Evolutionary conservation across 768 basidiomycete genomes (phyloP).

Genomic region (Saitozyma sp.): DNA sequence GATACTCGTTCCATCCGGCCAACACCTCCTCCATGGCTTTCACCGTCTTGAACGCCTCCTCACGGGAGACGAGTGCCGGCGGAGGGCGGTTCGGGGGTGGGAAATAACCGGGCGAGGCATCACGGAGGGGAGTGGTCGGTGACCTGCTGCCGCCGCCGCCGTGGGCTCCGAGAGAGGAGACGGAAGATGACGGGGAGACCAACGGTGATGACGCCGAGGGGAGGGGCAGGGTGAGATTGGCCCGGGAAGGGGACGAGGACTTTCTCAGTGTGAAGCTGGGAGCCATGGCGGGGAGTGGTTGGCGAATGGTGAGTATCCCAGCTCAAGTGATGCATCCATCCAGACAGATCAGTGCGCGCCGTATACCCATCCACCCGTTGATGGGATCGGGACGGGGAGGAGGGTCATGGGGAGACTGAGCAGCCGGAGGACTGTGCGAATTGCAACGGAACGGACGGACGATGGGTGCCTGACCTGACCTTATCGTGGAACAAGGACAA

Average conservation of each 20-base stretch:
- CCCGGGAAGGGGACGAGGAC: slow-evolving; percentile 6
- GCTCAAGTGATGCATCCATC: too few species aligned
- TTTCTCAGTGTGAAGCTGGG: background rate
- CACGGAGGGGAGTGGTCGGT: background rate
- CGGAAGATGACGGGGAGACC: background rate
- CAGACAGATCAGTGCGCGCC: too few species aligned
- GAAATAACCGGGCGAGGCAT: slow-evolving; percentile 1
- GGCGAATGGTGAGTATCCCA: too few species aligned
- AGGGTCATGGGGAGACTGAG: too few species aligned
- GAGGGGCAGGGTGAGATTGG: slow-evolving; percentile 4
- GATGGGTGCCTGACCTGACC: too few species aligned
- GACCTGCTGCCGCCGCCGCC: background rate
- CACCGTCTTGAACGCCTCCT: slow-evolving; percentile 21
- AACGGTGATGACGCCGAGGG: background rate
- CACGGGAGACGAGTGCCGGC: background rate
- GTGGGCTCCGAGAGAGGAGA: background rate
- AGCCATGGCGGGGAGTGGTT: too few species aligned
- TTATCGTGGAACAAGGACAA: too few species aligned
- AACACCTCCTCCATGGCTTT: slow-evolving; percentile 20
- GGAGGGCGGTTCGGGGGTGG: background rate
- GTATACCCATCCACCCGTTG: too few species aligned
- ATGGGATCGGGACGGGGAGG: too few species aligned
- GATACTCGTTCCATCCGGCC: slow-evolving; percentile 26
- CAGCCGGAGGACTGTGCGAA: too few species aligned
- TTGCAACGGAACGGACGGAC: too few species aligned